Conservation (phyloP, 495 filamentous ascomycete genomes). For the Daldinia vernicosa region DNA sequence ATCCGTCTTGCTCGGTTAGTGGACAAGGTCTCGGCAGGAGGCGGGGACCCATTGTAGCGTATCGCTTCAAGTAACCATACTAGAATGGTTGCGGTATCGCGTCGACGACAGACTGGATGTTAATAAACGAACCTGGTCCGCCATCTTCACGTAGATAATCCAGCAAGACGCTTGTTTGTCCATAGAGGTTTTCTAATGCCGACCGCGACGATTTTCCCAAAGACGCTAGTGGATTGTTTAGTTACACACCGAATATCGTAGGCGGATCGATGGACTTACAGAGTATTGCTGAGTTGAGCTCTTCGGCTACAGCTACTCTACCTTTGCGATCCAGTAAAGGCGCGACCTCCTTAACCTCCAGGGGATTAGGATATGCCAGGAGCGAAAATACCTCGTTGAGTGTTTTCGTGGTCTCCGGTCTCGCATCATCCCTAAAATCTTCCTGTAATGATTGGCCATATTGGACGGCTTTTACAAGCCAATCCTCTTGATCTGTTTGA, state of each 20-base stretch:
- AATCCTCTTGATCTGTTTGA: constrained; percentile 26
- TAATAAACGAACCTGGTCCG: constrained; percentile 87
- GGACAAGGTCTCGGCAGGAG: neutral
- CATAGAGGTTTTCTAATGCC: constrained; percentile 84
- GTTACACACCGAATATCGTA: constrained; percentile 15
- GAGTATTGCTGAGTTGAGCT: constrained; percentile 92
- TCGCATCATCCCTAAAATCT: constrained; percentile 77
- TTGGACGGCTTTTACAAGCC: constrained; percentile 70
- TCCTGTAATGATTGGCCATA: constrained; percentile 83
- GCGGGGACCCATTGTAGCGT: neutral
- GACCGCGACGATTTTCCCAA: constrained; percentile 89
- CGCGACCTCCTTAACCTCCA: constrained; percentile 76
- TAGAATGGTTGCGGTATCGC: constrained; percentile 50
- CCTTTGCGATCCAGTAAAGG: constrained; percentile 80
- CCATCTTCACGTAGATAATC: constrained; percentile 84
- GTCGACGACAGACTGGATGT: constrained; percentile 73
- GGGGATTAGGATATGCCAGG: constrained; percentile 84
- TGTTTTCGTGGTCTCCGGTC: constrained; percentile 73
- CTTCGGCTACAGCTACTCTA: constrained; percentile 85
- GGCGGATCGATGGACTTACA: constrained; percentile 63
- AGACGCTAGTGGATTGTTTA: constrained; percentile 68
- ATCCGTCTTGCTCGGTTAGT: neutral
- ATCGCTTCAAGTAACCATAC: neutral
- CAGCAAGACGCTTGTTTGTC: constrained; percentile 86
- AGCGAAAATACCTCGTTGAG: constrained; percentile 89